Base-by-base conservation (phyloP, 352 stramenopile species). In the Phytophthora rubi region DNA sequence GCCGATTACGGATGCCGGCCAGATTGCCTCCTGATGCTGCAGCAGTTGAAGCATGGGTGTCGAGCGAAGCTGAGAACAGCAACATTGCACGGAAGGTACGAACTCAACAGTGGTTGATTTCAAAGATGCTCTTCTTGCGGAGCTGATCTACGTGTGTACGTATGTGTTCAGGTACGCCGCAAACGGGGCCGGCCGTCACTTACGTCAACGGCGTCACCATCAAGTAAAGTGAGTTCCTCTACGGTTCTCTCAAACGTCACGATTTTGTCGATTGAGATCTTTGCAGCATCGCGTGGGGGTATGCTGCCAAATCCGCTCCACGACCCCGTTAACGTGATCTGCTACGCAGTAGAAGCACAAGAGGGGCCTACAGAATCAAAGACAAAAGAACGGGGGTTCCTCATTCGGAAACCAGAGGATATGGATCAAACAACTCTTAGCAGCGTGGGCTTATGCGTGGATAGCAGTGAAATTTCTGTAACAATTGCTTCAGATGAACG, bases 201-300 rank as follows among this genome's bases (percentile, higher is more conserved):
- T 26, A 47, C 42, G 21, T 60, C 62, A 39, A 73, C 59, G 10
- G 54, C 52, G 9, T 74, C 70, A 12, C 59, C 58, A 1, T 76
- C 66, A 26, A 72, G n/a, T 45, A 78, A 62, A 45, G 13, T 63
- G 39, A 67, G 52, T 1, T 74, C 75, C 0, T 73, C 63, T 23
- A 61, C 75, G 0, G 73, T 77, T 16, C 70, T 80, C 23, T 91
- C 86, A 4, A 95, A 94, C 65, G 56, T 97, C 12, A 96, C 89
- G 2, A 71, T 93, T 26, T 51, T 97, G 18, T 94, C 88, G 7
- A 63, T 97, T 28, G 90, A 97, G 59, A 62, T 95, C 8, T 88
- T 89, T 69, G 81, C 82, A 0, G 65, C 66, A 39, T 91, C 86
- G 1, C 74, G 84, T 53, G 80, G 79, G 3, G 75, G 51, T n/a